Conservation (phyloP, 2,329 filamentous ascomycete genomes). For the Chrysoporthe austroafricana region DNA sequence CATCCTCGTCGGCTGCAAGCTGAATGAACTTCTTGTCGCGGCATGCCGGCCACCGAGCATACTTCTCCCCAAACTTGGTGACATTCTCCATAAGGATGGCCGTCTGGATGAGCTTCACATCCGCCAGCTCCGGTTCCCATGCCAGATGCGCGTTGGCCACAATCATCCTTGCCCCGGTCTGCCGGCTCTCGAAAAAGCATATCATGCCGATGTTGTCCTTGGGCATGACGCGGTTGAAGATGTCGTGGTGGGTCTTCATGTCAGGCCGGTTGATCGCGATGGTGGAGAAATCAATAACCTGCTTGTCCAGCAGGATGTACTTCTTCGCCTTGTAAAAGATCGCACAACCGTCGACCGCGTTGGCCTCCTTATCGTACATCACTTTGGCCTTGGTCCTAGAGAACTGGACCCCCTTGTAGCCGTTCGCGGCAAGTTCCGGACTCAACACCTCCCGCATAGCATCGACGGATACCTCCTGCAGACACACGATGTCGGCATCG, state of each 20-base stretch:
- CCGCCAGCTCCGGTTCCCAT: conserved; percentile 88
- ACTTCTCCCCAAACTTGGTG: conserved; percentile 83
- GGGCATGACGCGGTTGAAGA: conserved; percentile 98
- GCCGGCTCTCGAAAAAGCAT: conserved; percentile 88
- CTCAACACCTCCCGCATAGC: conserved; percentile 91
- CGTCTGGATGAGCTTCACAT: conserved; percentile 96
- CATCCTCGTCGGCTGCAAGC: conserved; percentile 46
- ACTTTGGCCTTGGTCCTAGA: conserved; percentile 88
- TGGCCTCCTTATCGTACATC: conserved; percentile 87
- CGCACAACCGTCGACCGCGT: conserved; percentile 91
- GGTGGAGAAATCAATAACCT: conserved; percentile 87
- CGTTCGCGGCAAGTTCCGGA: conserved; percentile 80
- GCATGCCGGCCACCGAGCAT: conserved; percentile 76
- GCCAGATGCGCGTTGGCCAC: conserved; percentile 93
- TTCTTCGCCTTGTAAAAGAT: conserved; percentile 97
- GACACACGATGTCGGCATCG: conserved; percentile 85
- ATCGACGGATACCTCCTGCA: conserved; percentile 92
- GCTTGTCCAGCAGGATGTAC: conserved; percentile 91
- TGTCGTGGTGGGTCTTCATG: conserved; percentile 96
- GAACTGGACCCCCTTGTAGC: conserved; percentile 94
- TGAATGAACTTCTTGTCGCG: conserved; percentile 75
- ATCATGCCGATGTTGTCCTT: conserved; percentile 96
- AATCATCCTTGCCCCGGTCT: conserved; percentile 88
- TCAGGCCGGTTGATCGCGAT: conserved; percentile 93
- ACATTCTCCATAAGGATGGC: conserved; percentile 94